Percentiles rank a stretch among this genome's conserved stretches.
These are phyloP conservation scores for Cladophialophora bantiana DNA, from an alignment of 2,329 filamentous ascomycete genomes.

Conservation along the genomic window DNA sequence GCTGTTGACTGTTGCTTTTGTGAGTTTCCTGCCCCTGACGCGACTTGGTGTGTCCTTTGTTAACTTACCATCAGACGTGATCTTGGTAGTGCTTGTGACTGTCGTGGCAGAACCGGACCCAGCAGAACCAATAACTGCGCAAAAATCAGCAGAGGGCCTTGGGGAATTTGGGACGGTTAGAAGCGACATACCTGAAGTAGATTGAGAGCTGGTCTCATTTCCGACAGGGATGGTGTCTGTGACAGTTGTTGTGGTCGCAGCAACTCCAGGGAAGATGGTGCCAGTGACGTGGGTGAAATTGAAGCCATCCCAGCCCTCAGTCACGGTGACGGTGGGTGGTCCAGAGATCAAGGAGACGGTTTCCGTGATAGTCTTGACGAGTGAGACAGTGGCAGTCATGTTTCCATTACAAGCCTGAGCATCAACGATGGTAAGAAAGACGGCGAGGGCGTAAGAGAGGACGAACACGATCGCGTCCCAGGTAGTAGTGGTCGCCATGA, in stretches of 20 bases:
- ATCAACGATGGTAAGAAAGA: conserved; percentile 12
- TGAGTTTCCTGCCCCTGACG: conserved; percentile 4
- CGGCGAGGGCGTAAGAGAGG: conserved; percentile 3
- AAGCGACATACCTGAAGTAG: conserved; percentile 7
- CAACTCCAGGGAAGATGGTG: background rate
- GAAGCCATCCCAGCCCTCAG: background rate
- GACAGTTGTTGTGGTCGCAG: conserved; percentile 1
- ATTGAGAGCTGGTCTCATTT: background rate
- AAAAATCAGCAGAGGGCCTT: background rate
- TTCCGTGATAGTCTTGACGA: conserved; percentile 7
- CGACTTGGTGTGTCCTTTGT: background rate
- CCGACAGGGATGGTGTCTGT: conserved; percentile 7
- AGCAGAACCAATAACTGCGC: conserved; percentile 1
- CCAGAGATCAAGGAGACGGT: background rate
- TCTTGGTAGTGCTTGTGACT: conserved; percentile 10
- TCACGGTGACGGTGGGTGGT: conserved; percentile 11
- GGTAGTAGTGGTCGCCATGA: conserved; percentile 7
- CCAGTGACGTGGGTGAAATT: conserved; percentile 3
- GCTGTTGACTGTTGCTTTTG: conserved; percentile 14
- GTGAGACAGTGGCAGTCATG: conserved; percentile 15
- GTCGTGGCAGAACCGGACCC: conserved; percentile 3
- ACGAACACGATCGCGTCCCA: conserved; percentile 13
- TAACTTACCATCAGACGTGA: conserved; percentile 13
- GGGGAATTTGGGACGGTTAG: background rate
- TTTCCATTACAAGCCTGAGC: conserved; percentile 17